Evolutionary conservation across 192 early-diverging fungal genomes (phyloP).

Genomic region (Umbelopsis isabellina): DNA sequence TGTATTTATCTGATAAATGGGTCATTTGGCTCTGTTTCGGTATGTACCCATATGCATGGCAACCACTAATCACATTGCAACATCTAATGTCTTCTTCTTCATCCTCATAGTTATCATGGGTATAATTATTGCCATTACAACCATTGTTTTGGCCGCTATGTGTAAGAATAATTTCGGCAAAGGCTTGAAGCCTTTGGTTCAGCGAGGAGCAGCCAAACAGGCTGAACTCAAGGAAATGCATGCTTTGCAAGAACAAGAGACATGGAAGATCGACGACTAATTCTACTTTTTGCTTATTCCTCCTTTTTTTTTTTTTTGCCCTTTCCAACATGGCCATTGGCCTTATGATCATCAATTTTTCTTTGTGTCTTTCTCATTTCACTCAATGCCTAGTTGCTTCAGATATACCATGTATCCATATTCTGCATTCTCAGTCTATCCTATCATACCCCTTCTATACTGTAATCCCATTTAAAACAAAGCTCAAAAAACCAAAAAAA

Average conservation of each 20-base stretch:
- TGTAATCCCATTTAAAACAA: not conserved
- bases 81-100: too few relatives aligned
- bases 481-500: not conserved
- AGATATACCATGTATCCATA: conserved; percentile 13
- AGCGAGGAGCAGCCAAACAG: conserved; percentile 26
- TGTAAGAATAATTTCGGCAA: conserved; percentile 41
- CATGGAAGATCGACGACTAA: conserved; percentile 40
- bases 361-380: too few relatives aligned
- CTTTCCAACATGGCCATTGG: too few relatives aligned
- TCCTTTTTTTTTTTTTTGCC: too few relatives aligned
- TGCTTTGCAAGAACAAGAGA: conserved; percentile 21
- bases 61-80: not conserved
- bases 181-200: conserved; percentile 41
- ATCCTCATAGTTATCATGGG: conserved; percentile 20
- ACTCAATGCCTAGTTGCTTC: not conserved
- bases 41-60: conserved; percentile 18
- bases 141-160: conserved; percentile 27
- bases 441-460: not conserved
- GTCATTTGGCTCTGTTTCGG: conserved; percentile 42
- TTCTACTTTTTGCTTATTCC: not conserved
- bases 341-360: too few relatives aligned
- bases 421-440: too few relatives aligned
- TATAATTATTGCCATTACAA: conserved; percentile 24
- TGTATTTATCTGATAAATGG: conserved; percentile 36
- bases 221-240: conserved; percentile 28